Evolutionary conservation across 208 protist genomes (phyloP), one percentile per base, ranked within the genome.

Genomic region (Angomonas deanei): DNA sequence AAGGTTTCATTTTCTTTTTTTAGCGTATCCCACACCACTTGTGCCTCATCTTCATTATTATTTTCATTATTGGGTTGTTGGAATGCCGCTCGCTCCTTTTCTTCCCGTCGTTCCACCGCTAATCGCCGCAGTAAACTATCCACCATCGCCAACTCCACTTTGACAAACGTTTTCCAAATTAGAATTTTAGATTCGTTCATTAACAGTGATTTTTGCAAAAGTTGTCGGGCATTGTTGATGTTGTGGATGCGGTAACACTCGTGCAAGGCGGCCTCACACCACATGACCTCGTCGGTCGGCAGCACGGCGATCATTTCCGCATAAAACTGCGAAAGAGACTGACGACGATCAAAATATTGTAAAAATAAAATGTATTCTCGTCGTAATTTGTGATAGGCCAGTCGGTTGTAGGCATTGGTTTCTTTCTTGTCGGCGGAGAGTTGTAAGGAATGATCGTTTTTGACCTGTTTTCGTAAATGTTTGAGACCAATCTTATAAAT

Each of bases 401-500:
- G 19, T 33, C 50, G 50, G 6, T 33, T 11, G 28, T 56, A 24
- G 6, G 28, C 10, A n/a, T 56, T 11, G 3, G 23, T 10, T 4
- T 11, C n/a, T 11, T 34, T 8, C 27, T 28, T 56, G 50, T 11
- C 50, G 50, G 36, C 36, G 82, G 47, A 94, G 48, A 91, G 6
- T 58, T n/a, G n/a, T n/a, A n/a, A n/a, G 47, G n/a, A 78, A 70
- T 57, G 63, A 54, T 93, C 82, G 49, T 68, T 72, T 55, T 92
- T 84, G 2, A 65, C 58, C 30, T 56, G 54, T 28, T 80, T 74
- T 13, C 73, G 77, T 4, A 95, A 62, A 57, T 93, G 77, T 62
- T 88, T 89, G 23, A 93, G 50, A 15, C 86, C 86, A 53, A 95
- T 88, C 21, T 70, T 75, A 68, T 93, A 95, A 34, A 95, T 84